A percentile compares a stretch with the other conserved stretches of the same genome.
Evolutionary conservation across 352 stramenopile genomes (phyloP).

Genomic region (Halophytophthora batemanensis): DNA sequence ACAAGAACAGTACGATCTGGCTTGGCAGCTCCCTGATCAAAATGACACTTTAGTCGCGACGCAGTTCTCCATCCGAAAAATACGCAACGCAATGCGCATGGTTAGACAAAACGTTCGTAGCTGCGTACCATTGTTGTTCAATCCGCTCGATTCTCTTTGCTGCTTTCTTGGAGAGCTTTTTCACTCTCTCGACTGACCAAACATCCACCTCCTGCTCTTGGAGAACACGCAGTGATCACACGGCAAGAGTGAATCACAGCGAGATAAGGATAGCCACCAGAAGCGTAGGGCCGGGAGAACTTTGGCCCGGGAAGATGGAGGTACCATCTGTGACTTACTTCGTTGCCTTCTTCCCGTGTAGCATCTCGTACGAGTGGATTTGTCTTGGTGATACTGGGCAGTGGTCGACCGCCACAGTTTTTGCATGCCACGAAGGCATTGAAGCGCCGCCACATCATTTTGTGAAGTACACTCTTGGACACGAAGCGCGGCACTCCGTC

Average conservation of each 20-base stretch:
- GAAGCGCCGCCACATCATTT: conserved; percentile 66
- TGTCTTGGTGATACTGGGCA: conserved; percentile 24
- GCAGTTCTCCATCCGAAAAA: not conserved
- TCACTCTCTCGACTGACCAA: conserved; percentile 47
- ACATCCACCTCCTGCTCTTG: conserved; percentile 52
- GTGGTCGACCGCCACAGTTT: conserved; percentile 56
- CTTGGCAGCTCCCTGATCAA: conserved; percentile 41
- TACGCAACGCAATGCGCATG: too few relatives aligned
- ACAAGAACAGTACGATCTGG: conserved; percentile 55
- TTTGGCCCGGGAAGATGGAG: too few relatives aligned
- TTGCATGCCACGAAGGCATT: conserved; percentile 67
- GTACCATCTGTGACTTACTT: conserved; percentile 17
- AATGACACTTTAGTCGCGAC: not conserved
- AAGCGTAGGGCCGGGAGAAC: not conserved
- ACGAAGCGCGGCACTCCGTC: conserved; percentile 63
- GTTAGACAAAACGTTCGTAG: not conserved
- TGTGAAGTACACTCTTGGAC: conserved; percentile 39
- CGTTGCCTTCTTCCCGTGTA: conserved; percentile 9
- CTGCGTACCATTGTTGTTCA: conserved; percentile 45
- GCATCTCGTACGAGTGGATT: conserved; percentile 12
- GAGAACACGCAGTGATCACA: not conserved
- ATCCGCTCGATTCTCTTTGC: conserved; percentile 37
- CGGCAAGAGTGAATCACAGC: not conserved
- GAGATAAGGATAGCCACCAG: not conserved
- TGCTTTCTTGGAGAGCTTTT: conserved; percentile 48